Evolutionary conservation across 2,329 filamentous ascomycete genomes (phyloP).

Genomic region (Apiospora aurea): DNA sequence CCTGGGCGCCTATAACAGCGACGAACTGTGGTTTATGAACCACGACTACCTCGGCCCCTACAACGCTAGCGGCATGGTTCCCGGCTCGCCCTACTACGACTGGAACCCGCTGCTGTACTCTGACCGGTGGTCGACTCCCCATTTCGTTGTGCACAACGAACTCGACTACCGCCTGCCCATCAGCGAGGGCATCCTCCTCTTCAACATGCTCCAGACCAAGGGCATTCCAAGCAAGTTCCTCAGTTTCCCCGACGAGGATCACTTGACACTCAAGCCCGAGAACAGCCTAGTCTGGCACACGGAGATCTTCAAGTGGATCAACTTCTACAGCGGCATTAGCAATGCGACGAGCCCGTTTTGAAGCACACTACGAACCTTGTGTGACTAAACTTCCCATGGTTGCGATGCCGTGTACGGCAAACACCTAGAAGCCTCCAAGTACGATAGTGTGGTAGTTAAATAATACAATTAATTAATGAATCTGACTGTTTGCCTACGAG

Average conservation of each 20-base stretch:
- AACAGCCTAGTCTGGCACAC: slow-evolving; percentile 74
- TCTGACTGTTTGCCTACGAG: neutral
- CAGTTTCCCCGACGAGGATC: slow-evolving; percentile 76
- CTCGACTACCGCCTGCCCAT: slow-evolving; percentile 73
- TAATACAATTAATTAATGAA: neutral
- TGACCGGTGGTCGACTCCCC: slow-evolving; percentile 70
- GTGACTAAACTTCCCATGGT: neutral
- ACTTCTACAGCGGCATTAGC: slow-evolving; percentile 54
- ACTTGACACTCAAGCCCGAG: slow-evolving; percentile 74
- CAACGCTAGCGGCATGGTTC: slow-evolving; percentile 47
- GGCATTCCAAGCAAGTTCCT: slow-evolving; percentile 72
- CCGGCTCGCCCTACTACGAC: slow-evolving; percentile 50
- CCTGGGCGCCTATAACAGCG: slow-evolving; percentile 43
- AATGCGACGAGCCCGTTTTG: slow-evolving; percentile 40
- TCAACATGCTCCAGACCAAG: slow-evolving; percentile 70
- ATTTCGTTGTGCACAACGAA: slow-evolving; percentile 74
- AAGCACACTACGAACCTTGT: neutral
- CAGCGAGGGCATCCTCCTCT: slow-evolving; percentile 71
- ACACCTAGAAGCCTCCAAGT: neutral
- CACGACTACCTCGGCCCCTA: slow-evolving; percentile 58
- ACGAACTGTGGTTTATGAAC: slow-evolving; percentile 47
- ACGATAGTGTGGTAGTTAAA: neutral
- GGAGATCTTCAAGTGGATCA: slow-evolving; percentile 73
- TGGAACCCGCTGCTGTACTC: slow-evolving; percentile 56
- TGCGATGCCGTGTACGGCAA: neutral